These are phyloP conservation scores for Mycena vitilis DNA, from an alignment of 768 basidiomycete genomes.

Conservation along the genomic window DNA sequence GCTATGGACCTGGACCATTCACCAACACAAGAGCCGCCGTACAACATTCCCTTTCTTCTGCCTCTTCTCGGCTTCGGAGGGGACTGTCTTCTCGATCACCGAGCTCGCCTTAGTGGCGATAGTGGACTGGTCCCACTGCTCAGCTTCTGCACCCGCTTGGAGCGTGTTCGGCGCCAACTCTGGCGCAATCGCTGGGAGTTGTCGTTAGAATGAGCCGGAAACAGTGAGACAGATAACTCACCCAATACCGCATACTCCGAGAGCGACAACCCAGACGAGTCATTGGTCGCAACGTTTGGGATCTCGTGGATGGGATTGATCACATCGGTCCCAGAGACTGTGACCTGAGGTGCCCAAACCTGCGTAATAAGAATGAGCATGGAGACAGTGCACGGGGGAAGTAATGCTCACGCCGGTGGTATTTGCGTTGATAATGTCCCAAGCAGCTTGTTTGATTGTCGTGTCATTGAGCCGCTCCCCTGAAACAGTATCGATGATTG, in stretches of 20 bases:
- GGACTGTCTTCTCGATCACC: neutral
- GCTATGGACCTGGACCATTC: neutral
- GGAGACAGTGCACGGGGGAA: too few species aligned
- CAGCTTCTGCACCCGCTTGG: constrained; percentile 14
- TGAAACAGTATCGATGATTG: constrained; percentile 20
- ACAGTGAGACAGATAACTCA: neutral
- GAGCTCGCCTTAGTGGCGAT: constrained; percentile 19
- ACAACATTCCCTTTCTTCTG: constrained; percentile 14
- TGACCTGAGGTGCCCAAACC: constrained; percentile 48
- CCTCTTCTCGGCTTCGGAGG: neutral
- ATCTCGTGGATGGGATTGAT: constrained; percentile 60
- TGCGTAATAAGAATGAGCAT: too few species aligned
- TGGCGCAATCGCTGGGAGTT: constrained; percentile 46
- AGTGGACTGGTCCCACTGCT: constrained; percentile 28
- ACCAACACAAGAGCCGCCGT: constrained; percentile 21
- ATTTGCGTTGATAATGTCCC: constrained; percentile 46
- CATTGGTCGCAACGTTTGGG: constrained; percentile 50
- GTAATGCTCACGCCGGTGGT: constrained; percentile 43
- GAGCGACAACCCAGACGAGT: constrained; percentile 47
- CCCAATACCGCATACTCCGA: constrained; percentile 49
- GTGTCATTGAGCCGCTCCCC: constrained; percentile 48
- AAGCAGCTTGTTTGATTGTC: constrained; percentile 48
- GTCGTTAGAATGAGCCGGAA: neutral
- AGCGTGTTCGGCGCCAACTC: constrained; percentile 45
- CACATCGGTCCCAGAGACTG: constrained; percentile 57